Base-by-base conservation (phyloP, 805 yeast genomes). In the Candida palmyrensis region DNA sequence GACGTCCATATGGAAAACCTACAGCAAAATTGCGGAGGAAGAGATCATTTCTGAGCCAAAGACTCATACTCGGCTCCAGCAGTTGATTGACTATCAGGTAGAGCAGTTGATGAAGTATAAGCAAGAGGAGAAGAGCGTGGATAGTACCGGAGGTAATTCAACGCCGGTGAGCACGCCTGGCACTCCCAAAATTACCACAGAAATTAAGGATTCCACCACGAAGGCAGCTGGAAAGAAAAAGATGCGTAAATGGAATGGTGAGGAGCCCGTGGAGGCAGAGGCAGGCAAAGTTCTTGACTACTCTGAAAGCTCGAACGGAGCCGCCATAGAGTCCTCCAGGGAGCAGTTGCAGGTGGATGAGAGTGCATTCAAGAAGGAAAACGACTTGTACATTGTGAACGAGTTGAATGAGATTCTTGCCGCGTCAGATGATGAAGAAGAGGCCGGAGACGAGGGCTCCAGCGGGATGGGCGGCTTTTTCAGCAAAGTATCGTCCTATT, bases 171-270 rank as follows among this genome's bases (percentile, higher is more conserved):
- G 19, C 12, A 13, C 28, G 6, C 20, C 25, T 18, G 21, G 23
- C 15, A 34, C 28, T 24, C 30, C 37, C 28, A 43, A 39, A 13
- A 33, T 42, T 9, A 37, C 27, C 17, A 35, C 49, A 20, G 29
- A 13, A 25, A 37, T 28, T 11, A 38, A 35, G 34, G 35, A 16
- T 9, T 24, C n/a, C 25, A 25, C 20, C 10, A 25, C 25, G 35
- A 39, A 38, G 20, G 27, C 30, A 10, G 34, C 35, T 18, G 15
- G 48, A 6, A 40, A 42, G 34, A 65, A 65, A 44, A 59, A 57
- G 37, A 62, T 64, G 71, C 49, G 72, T 37, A 62, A 59, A 39
- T 66, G 72, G 72, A 57, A 60, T 18, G 59, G 59, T 34, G 67
- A 59, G 14, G 62, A 56, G 32, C 38, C 59, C 40, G 58, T 59